Conservation (phyloP, 176 grass and related monocot genomes). For the Oryza officinalis region DNA sequence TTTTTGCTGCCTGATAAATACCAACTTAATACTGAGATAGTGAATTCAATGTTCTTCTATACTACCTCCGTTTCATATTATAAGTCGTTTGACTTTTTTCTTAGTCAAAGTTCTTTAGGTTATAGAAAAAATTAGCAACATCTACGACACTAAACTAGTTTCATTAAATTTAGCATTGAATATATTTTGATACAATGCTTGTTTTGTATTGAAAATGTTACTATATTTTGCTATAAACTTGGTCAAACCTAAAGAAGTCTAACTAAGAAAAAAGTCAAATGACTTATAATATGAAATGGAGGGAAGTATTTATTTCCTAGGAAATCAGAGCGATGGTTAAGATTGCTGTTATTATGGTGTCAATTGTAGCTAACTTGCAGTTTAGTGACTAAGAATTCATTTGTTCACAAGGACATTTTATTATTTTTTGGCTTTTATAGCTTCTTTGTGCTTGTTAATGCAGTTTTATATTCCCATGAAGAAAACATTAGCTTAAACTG, state of each 20-base stretch:
- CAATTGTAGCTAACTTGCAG: background rate
- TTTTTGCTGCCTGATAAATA: background rate
- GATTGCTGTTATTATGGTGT: slow-evolving; percentile 1
- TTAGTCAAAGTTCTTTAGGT: too few species aligned
- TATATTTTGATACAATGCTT: too few species aligned
- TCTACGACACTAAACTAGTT: too few species aligned
- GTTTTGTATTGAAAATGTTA: too few species aligned
- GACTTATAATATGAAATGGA: too few species aligned
- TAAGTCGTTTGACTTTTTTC: too few species aligned
- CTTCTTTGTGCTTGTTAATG: background rate
- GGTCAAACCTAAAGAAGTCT: too few species aligned
- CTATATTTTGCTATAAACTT: too few species aligned
- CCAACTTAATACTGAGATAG: background rate
- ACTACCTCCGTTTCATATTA: too few species aligned
- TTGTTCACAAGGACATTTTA: background rate
- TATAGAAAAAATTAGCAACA: too few species aligned
- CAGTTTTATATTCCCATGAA: background rate
- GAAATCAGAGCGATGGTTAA: background rate
- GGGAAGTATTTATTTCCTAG: background rate
- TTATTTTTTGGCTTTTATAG: slow-evolving; percentile 7
- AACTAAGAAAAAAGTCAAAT: too few species aligned
- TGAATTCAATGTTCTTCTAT: background rate
- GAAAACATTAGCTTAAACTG: background rate
- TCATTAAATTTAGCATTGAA: too few species aligned
- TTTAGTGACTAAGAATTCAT: background rate